Evolutionary conservation across 306 rosid species (phyloP).

Genomic region (Echinosophora koreensis): DNA sequence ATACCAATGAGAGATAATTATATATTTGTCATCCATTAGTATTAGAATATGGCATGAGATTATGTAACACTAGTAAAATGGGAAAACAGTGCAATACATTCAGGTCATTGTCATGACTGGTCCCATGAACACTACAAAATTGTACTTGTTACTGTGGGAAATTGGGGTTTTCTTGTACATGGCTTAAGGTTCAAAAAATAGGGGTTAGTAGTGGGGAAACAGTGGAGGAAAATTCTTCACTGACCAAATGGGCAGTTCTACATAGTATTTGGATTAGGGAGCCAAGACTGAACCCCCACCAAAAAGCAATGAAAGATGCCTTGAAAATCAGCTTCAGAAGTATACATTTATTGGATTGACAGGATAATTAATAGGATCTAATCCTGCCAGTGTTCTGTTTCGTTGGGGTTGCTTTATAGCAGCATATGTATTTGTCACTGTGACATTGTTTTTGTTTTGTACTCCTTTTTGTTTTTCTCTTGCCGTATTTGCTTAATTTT

Average conservation of each 20-base stretch:
- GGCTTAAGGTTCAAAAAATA: neutral
- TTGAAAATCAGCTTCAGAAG: constrained; percentile 5
- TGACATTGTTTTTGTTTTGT: neutral
- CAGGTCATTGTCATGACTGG: neutral
- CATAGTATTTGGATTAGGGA: neutral
- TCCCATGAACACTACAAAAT: neutral
- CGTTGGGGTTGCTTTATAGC: constrained; percentile 4
- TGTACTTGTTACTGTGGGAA: constrained; percentile 5
- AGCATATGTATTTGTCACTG: constrained; percentile 7
- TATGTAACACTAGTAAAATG: neutral
- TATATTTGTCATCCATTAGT: neutral
- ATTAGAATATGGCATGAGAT: neutral
- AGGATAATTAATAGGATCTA: neutral
- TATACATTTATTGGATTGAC: constrained; percentile 1
- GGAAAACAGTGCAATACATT: neutral
- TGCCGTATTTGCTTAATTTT: constrained; percentile 24
- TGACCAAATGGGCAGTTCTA: constrained; percentile 3
- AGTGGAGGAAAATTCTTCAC: neutral
- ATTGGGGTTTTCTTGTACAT: neutral
- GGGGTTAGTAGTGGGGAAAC: neutral
- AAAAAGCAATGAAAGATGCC: neutral
- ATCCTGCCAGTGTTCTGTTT: constrained; percentile 3
- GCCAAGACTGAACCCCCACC: constrained; percentile 12
- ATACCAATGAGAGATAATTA: neutral
- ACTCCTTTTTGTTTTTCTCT: constrained; percentile 24